Percentiles rank a stretch among this genome's conserved stretches.
Evolutionary conservation across 2,329 filamentous ascomycete genomes (phyloP).

Genomic region (Venturia carpophila): DNA sequence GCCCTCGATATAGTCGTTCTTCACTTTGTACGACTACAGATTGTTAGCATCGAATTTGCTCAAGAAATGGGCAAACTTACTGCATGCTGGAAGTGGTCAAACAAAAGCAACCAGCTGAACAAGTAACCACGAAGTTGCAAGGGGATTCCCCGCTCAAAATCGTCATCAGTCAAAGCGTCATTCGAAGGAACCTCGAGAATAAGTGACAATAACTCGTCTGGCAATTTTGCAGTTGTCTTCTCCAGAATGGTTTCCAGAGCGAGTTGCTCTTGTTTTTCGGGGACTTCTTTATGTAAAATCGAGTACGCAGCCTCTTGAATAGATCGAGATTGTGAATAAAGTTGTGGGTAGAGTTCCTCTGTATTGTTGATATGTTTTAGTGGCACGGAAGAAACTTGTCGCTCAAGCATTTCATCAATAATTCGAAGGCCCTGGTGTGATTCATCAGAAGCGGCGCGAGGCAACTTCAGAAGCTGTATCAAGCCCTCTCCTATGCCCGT

Average conservation of each 20-base stretch:
- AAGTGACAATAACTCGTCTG: conserved; percentile 77
- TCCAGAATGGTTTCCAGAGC: conserved; percentile 70
- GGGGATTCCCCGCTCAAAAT: conserved; percentile 59
- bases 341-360: conserved; percentile 64
- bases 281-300: conserved; percentile 72
- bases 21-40: conserved; percentile 64
- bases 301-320: conserved; percentile 76
- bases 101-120: conserved; percentile 81
- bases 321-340: conserved; percentile 65
- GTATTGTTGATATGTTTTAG: conserved; percentile 44
- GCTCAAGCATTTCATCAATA: conserved; percentile 65
- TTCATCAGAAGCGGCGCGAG: conserved; percentile 44
- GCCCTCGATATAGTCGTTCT: conserved; percentile 69
- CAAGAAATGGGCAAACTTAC: conserved; percentile 30
- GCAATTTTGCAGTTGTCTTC: conserved; percentile 63
- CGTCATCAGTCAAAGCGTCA: conserved; percentile 56
- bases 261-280: conserved; percentile 67
- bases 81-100: conserved; percentile 71
- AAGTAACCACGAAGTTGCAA: conserved; percentile 68
- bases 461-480: conserved; percentile 53
- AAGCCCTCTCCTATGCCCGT: conserved; percentile 50
- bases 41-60: conserved; percentile 24
- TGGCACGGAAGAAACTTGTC: conserved; percentile 59
- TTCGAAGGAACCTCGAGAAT: conserved; percentile 70
- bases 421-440: conserved; percentile 62